Conservation (phyloP, 164 flowering plant species). For the Taxillus chinensis region DNA sequence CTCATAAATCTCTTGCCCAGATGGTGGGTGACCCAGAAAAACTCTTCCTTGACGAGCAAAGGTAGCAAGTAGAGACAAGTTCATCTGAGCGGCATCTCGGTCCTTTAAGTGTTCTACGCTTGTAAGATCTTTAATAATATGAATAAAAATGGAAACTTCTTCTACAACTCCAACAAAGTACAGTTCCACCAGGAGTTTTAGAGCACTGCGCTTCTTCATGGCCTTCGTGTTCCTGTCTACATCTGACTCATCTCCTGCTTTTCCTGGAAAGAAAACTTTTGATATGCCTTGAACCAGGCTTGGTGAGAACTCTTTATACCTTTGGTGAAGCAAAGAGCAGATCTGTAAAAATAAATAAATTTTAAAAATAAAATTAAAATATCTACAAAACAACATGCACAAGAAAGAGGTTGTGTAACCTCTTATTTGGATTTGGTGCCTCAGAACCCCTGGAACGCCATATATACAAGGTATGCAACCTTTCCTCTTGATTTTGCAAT, state of each 20-base stretch:
- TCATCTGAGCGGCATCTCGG: slow-evolving; percentile 79
- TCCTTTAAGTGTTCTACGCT: slow-evolving; percentile 78
- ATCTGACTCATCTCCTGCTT: slow-evolving; percentile 73
- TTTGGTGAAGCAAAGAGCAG: slow-evolving; percentile 95
- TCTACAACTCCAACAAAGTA: slow-evolving; percentile 89
- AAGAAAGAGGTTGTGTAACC: too few species aligned
- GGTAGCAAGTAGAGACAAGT: slow-evolving; percentile 84
- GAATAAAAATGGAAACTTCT: slow-evolving; percentile 59
- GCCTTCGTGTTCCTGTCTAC: slow-evolving; percentile 73
- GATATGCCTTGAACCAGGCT: slow-evolving; percentile 74
- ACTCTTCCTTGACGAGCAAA: slow-evolving; percentile 94
- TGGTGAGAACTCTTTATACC: slow-evolving; percentile 87
- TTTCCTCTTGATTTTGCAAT: too few species aligned
- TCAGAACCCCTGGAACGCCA: too few species aligned
- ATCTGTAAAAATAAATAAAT: slow-evolving; percentile 28
- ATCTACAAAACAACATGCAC: too few species aligned
- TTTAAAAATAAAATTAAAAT: too few species aligned
- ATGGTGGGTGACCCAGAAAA: slow-evolving; percentile 67
- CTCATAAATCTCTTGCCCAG: slow-evolving; percentile 74
- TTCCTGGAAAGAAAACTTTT: slow-evolving; percentile 82
- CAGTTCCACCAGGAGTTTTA: slow-evolving; percentile 86
- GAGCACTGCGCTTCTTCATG: slow-evolving; percentile 85
- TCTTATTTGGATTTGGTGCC: too few species aligned
- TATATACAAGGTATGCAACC: too few species aligned
- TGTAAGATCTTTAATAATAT: slow-evolving; percentile 83